phyloP scores from a whole-genome alignment of 352 stramenopile genomes.

The Pythium dissimile region DNA sequence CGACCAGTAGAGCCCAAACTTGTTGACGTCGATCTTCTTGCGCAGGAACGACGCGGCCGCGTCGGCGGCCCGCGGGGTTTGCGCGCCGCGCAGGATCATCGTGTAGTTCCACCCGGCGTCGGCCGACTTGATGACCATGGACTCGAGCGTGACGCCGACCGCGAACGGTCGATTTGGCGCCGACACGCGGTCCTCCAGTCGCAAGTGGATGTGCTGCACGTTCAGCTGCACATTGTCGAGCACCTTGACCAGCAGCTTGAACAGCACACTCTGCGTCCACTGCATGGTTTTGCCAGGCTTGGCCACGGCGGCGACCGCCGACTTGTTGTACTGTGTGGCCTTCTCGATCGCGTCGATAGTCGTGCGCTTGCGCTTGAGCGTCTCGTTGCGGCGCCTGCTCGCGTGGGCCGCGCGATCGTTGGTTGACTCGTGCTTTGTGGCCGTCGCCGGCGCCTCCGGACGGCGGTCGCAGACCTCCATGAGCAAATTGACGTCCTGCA shows the following conservation, averaged over 20 bases:
- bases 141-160: constrained; percentile 70
- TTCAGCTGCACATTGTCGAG: constrained; percentile 85
- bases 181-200: constrained; percentile 68
- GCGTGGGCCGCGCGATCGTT: not conserved
- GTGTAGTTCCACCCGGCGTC: constrained; percentile 83
- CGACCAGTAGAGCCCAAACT: constrained; percentile 80
- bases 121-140: constrained; percentile 79
- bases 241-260: constrained; percentile 76
- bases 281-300: constrained; percentile 14
- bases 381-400: constrained; percentile 27
- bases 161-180: constrained; percentile 41
- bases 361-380: constrained; percentile 67
- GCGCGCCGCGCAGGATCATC: constrained; percentile 55
- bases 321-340: constrained; percentile 57
- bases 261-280: constrained; percentile 76
- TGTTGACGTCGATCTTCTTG: constrained; percentile 83
- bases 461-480: constrained; percentile 42
- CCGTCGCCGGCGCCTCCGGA: not conserved
- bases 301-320: not conserved
- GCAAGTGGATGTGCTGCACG: constrained; percentile 70
- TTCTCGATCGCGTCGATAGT: constrained; percentile 78
- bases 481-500: constrained; percentile 74
- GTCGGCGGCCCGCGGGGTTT: constrained; percentile 9
- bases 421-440: not conserved
- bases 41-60: constrained; percentile 42